Evolutionary conservation across 2,329 filamentous ascomycete genomes (phyloP).

Genomic region (Aphanoascus verrucosus): DNA sequence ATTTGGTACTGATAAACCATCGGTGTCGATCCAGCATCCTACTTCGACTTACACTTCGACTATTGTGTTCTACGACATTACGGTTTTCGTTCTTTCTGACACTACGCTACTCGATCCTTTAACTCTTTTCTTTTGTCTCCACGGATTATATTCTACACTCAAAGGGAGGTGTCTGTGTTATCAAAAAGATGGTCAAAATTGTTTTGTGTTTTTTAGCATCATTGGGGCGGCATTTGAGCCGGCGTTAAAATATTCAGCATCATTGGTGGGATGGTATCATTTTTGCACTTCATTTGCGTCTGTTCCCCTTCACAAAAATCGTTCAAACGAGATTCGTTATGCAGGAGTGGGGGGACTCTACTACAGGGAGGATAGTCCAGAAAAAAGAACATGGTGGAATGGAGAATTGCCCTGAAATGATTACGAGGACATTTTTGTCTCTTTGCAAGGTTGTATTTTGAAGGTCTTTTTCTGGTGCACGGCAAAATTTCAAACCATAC

Average conservation of each 20-base stretch:
- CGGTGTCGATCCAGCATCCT: not conserved
- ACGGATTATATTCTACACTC: slow-evolving; percentile 1
- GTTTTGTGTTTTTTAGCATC: slow-evolving; percentile 2
- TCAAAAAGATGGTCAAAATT: not conserved
- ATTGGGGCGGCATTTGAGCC: slow-evolving; percentile 5
- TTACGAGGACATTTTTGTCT: not conserved
- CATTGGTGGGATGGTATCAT: not conserved
- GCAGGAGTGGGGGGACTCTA: not conserved
- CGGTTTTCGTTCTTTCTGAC: not conserved
- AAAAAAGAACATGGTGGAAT: not conserved
- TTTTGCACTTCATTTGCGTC: not conserved
- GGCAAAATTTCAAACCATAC: slow-evolving; percentile 1
- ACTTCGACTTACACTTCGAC: not conserved
- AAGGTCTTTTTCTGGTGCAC: not conserved
- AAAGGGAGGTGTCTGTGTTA: slow-evolving; percentile 1
- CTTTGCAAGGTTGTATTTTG: not conserved
- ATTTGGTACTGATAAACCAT: not conserved
- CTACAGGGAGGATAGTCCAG: not conserved
- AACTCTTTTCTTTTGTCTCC: not conserved
- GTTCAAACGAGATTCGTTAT: not conserved
- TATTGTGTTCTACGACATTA: slow-evolving; percentile 10
- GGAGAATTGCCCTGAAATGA: not conserved
- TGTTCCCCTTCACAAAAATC: slow-evolving; percentile 1
- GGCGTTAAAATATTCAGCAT: slow-evolving; percentile 7
- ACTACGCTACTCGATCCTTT: not conserved